Conservation (phyloP, 192 early-diverging fungal species). For the Globomyces pollinis-pini region DNA sequence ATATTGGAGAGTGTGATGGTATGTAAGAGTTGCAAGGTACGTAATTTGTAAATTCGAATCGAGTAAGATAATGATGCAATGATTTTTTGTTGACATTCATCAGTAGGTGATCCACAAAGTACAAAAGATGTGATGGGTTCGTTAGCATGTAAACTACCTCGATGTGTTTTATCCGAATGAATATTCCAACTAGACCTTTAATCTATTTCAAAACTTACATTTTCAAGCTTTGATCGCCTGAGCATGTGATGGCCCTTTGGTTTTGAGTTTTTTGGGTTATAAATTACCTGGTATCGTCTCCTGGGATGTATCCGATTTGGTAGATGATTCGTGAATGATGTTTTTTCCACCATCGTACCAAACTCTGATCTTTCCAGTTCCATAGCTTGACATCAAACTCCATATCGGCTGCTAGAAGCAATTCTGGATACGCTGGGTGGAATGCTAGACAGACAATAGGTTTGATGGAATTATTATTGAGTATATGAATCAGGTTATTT, state of each 20-base stretch:
- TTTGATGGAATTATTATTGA: conserved; percentile 47
- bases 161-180: conserved; percentile 17
- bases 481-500: conserved; percentile 27
- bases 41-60: conserved; percentile 42
- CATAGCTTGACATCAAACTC: conserved; percentile 54
- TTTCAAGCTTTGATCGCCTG: conserved; percentile 47
- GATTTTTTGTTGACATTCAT: conserved; percentile 27
- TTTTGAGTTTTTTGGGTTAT: neutral
- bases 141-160: conserved; percentile 42
- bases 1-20: conserved; percentile 35
- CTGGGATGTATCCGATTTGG: conserved; percentile 32
- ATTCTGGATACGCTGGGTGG: conserved; percentile 26
- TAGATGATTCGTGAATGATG: conserved; percentile 45
- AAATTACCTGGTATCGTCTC: conserved; percentile 25
- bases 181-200: no score
- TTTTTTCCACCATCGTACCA: conserved; percentile 37
- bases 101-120: conserved; percentile 32
- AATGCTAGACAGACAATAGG: conserved; percentile 33
- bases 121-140: conserved; percentile 52
- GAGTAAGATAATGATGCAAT: conserved; percentile 38
- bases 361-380: conserved; percentile 33
- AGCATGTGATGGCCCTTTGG: conserved; percentile 44
- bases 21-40: conserved; percentile 37
- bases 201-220: no score
- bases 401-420: conserved; percentile 45